Percentiles rank a stretch among this genome's conserved stretches.
These are phyloP conservation scores for Usnea hakonensis DNA, from an alignment of 495 filamentous ascomycete genomes.

Conservation along the genomic window DNA sequence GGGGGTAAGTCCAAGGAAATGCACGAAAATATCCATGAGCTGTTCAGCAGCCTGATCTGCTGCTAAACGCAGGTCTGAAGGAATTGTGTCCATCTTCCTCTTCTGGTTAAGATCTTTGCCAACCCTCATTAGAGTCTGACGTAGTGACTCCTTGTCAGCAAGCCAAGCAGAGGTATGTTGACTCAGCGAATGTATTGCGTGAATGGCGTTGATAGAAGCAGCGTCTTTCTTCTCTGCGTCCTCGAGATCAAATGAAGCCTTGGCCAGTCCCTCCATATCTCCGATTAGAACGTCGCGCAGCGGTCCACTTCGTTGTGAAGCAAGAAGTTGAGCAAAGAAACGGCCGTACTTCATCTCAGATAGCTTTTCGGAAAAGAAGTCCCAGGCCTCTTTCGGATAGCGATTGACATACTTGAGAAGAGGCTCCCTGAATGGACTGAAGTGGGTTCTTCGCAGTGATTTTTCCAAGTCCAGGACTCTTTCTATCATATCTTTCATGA, in stretches of 20 bases:
- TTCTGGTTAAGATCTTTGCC: slow-evolving; percentile 70
- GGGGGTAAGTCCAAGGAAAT: slow-evolving; percentile 63
- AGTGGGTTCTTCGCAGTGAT: slow-evolving; percentile 78
- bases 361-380: slow-evolving; percentile 64
- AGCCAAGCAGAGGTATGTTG: slow-evolving; percentile 57
- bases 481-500: slow-evolving; percentile 81
- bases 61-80: slow-evolving; percentile 63
- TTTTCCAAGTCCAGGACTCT: slow-evolving; percentile 83
- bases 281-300: slow-evolving; percentile 66
- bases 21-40: slow-evolving; percentile 76
- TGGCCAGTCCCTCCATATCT: slow-evolving; percentile 62
- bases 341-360: slow-evolving; percentile 80
- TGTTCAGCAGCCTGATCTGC: slow-evolving; percentile 85
- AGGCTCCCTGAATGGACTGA: slow-evolving; percentile 85
- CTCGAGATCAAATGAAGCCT: slow-evolving; percentile 53
- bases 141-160: slow-evolving; percentile 62
- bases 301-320: slow-evolving; percentile 62
- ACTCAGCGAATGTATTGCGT: slow-evolving; percentile 69
- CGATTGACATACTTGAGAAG: slow-evolving; percentile 91
- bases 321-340: slow-evolving; percentile 89
- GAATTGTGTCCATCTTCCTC: slow-evolving; percentile 57
- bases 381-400: slow-evolving; percentile 82
- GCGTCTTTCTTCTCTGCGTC: slow-evolving; percentile 56
- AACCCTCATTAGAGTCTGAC: slow-evolving; percentile 56
- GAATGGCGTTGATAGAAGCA: slow-evolving; percentile 80